Evolutionary conservation across 23 red algal species (phyloP).

Genomic region (Agarophyton chilense): DNA sequence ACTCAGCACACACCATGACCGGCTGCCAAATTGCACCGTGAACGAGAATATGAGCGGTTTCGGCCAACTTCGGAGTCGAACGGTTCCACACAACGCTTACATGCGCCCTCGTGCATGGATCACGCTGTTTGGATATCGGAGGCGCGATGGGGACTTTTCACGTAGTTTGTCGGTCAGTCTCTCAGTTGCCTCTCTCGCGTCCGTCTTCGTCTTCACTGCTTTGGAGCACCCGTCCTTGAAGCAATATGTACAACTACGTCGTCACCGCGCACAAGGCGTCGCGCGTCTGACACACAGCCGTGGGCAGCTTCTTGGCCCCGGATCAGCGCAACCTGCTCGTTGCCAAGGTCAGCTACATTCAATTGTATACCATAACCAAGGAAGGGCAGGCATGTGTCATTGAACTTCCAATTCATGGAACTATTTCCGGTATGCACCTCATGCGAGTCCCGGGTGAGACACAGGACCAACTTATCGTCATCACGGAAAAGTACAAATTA

Average conservation of each 20-base stretch:
- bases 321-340: constrained; percentile 77
- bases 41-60: too few relatives aligned
- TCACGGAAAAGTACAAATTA: constrained; percentile 88
- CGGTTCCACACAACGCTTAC: too few relatives aligned
- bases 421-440: constrained; percentile 70
- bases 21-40: too few relatives aligned
- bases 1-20: not conserved
- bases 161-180: too few relatives aligned
- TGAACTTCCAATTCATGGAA: constrained; percentile 87
- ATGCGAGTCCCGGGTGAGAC: constrained; percentile 44
- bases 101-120: too few relatives aligned
- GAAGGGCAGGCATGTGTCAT: constrained; percentile 73
- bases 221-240: not conserved
- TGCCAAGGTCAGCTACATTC: constrained; percentile 78
- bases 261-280: constrained; percentile 94
- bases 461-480: constrained; percentile 83
- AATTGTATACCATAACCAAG: constrained; percentile 76
- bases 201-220: not conserved
- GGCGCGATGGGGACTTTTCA: too few relatives aligned
- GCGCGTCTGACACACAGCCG: constrained; percentile 77
- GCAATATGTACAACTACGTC: constrained; percentile 87
- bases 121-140: too few relatives aligned
- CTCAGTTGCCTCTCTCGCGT: not conserved
- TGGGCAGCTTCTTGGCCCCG: constrained; percentile 81
- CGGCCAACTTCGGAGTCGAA: too few relatives aligned